Conservation (phyloP, 2,329 filamentous ascomycete genomes). For the Cercospora zeae-maydis region DNA sequence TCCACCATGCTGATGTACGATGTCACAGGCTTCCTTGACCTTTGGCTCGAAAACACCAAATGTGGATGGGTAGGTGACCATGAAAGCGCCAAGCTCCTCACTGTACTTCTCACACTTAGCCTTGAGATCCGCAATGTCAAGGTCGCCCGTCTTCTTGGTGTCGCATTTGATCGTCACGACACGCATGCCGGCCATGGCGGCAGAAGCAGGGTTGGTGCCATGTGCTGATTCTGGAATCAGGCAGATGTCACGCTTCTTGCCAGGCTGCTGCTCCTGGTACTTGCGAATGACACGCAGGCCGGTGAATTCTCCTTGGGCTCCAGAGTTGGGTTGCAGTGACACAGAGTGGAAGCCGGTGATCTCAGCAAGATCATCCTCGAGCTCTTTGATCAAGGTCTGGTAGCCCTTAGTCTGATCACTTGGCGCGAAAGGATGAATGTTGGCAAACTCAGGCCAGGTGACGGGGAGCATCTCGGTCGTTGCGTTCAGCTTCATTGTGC, state of each 20-base stretch:
- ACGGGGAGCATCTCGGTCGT: slow-evolving; percentile 90
- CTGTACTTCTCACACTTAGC: slow-evolving; percentile 85
- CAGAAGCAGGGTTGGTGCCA: slow-evolving; percentile 92
- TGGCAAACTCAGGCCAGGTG: slow-evolving; percentile 69
- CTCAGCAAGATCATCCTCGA: slow-evolving; percentile 71
- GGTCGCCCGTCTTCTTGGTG: slow-evolving; percentile 70
- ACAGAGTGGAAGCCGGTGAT: slow-evolving; percentile 90
- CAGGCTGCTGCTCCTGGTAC: slow-evolving; percentile 66
- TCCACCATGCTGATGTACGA: slow-evolving; percentile 83
- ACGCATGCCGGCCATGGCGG: slow-evolving; percentile 92
- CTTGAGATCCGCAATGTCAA: slow-evolving; percentile 81
- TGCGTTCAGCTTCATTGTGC: slow-evolving; percentile 97
- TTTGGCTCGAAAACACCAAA: slow-evolving; percentile 92
- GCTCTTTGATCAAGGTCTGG: slow-evolving; percentile 62
- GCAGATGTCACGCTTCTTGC: slow-evolving; percentile 79
- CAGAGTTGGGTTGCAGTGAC: slow-evolving; percentile 91
- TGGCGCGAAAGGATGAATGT: slow-evolving; percentile 77
- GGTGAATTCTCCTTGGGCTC: slow-evolving; percentile 91
- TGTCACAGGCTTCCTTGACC: slow-evolving; percentile 77
- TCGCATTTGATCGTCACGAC: slow-evolving; percentile 93
- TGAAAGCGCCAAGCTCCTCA: slow-evolving; percentile 83
- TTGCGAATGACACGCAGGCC: slow-evolving; percentile 84
- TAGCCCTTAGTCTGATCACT: slow-evolving; percentile 64
- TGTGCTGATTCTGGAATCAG: slow-evolving; percentile 93
- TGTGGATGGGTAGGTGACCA: slow-evolving; percentile 95